Conservation (phyloP, 1,284 basidiomycete genomes). For the Leucoagaricus sp. region DNA sequence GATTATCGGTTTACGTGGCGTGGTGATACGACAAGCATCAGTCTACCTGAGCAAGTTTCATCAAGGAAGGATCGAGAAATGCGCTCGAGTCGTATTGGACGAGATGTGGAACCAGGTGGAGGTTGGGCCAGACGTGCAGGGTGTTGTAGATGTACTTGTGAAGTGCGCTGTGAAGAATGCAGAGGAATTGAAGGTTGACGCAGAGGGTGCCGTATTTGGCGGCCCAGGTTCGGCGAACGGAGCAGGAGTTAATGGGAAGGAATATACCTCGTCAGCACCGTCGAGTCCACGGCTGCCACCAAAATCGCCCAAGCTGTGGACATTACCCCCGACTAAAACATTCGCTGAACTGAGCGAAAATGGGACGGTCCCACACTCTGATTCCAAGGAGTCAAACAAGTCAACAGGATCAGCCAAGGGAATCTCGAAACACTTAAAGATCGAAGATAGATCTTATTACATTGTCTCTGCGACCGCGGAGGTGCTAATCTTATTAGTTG, state of each 20-base stretch:
- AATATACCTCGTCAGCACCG: neutral
- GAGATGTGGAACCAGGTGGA: conserved; percentile 88
- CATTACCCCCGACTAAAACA: conserved; percentile 10
- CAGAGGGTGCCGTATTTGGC: conserved; percentile 31
- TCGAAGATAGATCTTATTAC: conserved; percentile 85
- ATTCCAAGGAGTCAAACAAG: conserved; percentile 6
- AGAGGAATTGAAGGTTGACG: conserved; percentile 57
- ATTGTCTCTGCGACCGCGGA: conserved; percentile 86
- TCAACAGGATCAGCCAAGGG: neutral
- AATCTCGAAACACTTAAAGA: conserved; percentile 52
- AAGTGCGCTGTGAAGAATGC: conserved; percentile 85
- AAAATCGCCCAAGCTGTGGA: neutral
- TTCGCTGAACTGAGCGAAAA: conserved; percentile 7
- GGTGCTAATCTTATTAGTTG: conserved; percentile 74
- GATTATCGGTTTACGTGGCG: conserved; percentile 89
- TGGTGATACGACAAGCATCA: conserved; percentile 83
- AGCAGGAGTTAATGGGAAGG: neutral
- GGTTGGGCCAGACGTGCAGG: conserved; percentile 67
- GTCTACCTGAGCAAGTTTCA: conserved; percentile 88
- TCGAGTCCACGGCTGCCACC: neutral
- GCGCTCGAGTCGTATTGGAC: conserved; percentile 90
- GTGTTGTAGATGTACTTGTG: conserved; percentile 73
- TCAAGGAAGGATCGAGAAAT: conserved; percentile 76
- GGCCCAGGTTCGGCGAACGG: conserved; percentile 17
- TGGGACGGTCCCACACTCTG: neutral